Conservation (phyloP, 139 green algal species). For the Diplosphaera chodatii region DNA sequence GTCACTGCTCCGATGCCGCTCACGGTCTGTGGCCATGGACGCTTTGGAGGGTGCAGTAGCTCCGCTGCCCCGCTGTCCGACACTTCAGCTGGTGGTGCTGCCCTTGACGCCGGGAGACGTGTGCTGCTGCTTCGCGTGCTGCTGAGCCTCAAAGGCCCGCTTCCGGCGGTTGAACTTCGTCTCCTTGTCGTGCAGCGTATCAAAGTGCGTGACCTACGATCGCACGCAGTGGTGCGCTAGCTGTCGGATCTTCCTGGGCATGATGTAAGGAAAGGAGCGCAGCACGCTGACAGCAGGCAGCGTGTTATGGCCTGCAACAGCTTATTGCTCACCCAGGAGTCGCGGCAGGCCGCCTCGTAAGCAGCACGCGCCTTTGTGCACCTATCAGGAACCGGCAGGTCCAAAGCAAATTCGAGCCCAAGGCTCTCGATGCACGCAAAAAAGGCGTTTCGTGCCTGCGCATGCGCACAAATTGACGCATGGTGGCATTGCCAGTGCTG, state of each 20-base stretch:
- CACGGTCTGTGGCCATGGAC: slow-evolving; percentile 1
- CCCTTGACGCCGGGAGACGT: slow-evolving; percentile 9
- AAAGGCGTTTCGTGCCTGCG: not conserved
- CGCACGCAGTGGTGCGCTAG: no score
- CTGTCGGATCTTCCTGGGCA: no score
- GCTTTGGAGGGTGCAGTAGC: no score
- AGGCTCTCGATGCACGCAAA: not conserved
- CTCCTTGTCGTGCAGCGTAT: slow-evolving; percentile 50
- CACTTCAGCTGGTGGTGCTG: slow-evolving; percentile 36
- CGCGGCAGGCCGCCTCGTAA: slow-evolving; percentile 52
- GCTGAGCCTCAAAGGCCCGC: slow-evolving; percentile 33
- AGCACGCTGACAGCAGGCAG: no score
- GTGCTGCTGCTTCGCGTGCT: slow-evolving; percentile 2
- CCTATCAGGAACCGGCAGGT: slow-evolving; percentile 18
- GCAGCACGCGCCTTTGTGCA: slow-evolving; percentile 41
- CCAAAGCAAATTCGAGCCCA: slow-evolving; percentile 4
- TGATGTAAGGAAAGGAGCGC: no score
- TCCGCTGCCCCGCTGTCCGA: no score
- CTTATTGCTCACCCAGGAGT: slow-evolving; percentile 54
- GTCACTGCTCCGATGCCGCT: slow-evolving; percentile 7
- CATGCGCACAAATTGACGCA: no score
- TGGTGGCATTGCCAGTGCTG: no score
- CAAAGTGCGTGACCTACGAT: slow-evolving; percentile 74
- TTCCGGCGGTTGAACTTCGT: slow-evolving; percentile 36
- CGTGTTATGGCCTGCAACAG: not conserved